Evolutionary conservation across 2,329 filamentous ascomycete genomes (phyloP).

Genomic region (Diaporthe sp.): DNA sequence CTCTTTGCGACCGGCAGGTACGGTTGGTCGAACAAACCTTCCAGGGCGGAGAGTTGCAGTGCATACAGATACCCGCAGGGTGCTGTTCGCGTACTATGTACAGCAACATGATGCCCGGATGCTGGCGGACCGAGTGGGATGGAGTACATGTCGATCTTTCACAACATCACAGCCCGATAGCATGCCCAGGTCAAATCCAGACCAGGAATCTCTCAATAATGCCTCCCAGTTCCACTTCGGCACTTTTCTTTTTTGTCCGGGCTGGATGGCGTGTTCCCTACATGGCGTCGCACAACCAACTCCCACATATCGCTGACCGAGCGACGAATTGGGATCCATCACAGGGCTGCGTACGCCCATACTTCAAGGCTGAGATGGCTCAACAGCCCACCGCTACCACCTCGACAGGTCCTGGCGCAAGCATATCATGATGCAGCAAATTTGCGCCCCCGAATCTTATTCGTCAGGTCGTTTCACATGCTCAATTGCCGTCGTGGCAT

Average conservation of each 20-base stretch:
- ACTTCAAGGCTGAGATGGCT: not conserved
- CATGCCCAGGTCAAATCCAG: not conserved
- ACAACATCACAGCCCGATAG: not conserved
- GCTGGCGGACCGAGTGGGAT: conserved; percentile 19
- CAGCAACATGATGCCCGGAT: conserved; percentile 14
- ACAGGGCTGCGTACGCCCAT: conserved; percentile 7
- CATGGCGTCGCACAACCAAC: conserved; percentile 31
- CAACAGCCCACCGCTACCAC: conserved; percentile 2
- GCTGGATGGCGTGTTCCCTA: not conserved
- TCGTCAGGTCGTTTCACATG: conserved; percentile 32
- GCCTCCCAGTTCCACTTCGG: conserved; percentile 13
- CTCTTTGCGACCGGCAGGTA: conserved; percentile 2
- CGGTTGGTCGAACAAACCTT: not conserved
- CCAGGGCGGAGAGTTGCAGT: conserved; percentile 21
- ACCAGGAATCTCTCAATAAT: conserved; percentile 8
- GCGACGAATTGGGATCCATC: conserved; percentile 31
- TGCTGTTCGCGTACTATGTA: not conserved
- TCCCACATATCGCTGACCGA: conserved; percentile 38
- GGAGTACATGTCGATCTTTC: conserved; percentile 13
- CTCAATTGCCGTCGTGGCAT: conserved; percentile 28
- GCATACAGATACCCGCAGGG: conserved; percentile 15
- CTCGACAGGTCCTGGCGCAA: not conserved
- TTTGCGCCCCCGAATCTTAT: not conserved
- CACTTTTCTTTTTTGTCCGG: not conserved
- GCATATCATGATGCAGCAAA: not conserved